phyloP scores from a whole-genome alignment of 345 rosid genomes.

The Syzygium aromaticum region DNA sequence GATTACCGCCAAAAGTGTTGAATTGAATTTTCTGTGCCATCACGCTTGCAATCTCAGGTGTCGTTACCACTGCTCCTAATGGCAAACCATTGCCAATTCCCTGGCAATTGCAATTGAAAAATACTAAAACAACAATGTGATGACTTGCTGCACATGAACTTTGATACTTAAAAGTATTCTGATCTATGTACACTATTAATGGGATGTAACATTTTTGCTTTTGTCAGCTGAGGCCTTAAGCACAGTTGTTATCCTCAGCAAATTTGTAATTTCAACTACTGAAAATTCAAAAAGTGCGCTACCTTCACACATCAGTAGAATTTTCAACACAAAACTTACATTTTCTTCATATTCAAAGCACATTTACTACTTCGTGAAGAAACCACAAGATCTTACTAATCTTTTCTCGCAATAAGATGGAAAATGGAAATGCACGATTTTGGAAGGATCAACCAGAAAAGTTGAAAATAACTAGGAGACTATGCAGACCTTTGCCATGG shows the following conservation, averaged over 20 bases:
- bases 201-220: neutral
- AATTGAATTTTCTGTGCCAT: conserved; percentile 81
- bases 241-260: neutral
- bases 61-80: conserved; percentile 90
- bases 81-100: conserved; percentile 98
- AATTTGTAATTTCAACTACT: neutral
- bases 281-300: neutral
- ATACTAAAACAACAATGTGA: neutral
- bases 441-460: neutral
- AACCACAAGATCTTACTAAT: neutral
- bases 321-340: neutral
- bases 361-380: neutral
- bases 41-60: conserved; percentile 92
- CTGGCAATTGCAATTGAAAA: conserved; percentile 16
- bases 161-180: neutral
- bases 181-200: neutral
- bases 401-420: neutral
- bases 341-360: neutral
- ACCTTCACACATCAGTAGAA: neutral
- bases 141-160: conserved; percentile 12
- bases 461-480: neutral
- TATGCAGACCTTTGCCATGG: conserved; percentile 85
- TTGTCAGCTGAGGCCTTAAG: neutral
- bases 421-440: neutral
- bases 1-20: conserved; percentile 96